Percentiles rank a stretch among this genome's conserved stretches.
Conservation (phyloP, 139 green algal genomes). For the Mesostigma viride region DNA sequence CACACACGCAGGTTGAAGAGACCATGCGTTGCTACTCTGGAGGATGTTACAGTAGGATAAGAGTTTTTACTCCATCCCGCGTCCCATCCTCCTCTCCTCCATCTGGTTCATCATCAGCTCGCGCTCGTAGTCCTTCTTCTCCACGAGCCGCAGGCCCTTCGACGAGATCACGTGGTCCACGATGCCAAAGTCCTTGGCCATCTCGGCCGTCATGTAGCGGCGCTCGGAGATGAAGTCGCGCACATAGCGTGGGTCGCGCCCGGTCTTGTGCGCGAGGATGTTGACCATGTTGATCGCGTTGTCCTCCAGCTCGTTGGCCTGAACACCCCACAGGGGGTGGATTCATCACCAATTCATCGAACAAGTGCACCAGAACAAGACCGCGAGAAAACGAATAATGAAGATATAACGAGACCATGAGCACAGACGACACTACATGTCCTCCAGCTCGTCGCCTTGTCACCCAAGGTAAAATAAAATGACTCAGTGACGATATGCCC, state of each 20-base stretch:
- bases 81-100: not conserved
- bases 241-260: not conserved
- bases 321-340: too few relatives aligned
- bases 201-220: not conserved
- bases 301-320: not conserved
- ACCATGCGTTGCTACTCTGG: too few relatives aligned
- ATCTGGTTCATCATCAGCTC: conserved; percentile 28
- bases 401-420: too few relatives aligned
- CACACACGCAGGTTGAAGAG: too few relatives aligned
- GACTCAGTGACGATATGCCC: too few relatives aligned
- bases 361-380: too few relatives aligned
- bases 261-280: not conserved
- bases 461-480: too few relatives aligned
- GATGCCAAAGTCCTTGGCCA: not conserved
- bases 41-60: too few relatives aligned
- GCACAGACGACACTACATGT: too few relatives aligned
- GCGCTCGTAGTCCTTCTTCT: conserved; percentile 52
- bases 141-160: conserved; percentile 10
- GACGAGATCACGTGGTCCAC: not conserved
- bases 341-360: too few relatives aligned
- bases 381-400: too few relatives aligned
- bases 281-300: not conserved
- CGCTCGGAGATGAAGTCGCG: not conserved
- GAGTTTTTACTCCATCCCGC: not conserved
- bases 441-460: too few relatives aligned